These are phyloP conservation scores for Aspergillus brasiliensis DNA, from an alignment of 2,329 filamentous ascomycete genomes.

Conservation along the genomic window DNA sequence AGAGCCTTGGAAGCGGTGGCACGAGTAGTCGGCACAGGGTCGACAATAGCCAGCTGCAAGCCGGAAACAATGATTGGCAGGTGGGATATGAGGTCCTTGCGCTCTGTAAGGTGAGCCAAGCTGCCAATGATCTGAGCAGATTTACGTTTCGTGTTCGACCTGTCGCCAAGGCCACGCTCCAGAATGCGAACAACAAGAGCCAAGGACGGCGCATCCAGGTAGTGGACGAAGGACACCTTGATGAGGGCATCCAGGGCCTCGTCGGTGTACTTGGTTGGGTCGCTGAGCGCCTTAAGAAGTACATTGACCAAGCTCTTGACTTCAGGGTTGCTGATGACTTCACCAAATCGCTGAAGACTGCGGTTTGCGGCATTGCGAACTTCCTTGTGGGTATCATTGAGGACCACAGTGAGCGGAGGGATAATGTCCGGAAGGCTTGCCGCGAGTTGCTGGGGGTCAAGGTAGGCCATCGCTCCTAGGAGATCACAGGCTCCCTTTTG, in stretches of 20 bases:
- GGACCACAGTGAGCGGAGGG: slow-evolving; percentile 85
- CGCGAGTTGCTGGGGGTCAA: slow-evolving; percentile 92
- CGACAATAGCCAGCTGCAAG: slow-evolving; percentile 83
- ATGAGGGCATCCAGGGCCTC: slow-evolving; percentile 91
- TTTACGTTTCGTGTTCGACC: slow-evolving; percentile 94
- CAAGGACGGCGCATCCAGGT: slow-evolving; percentile 94
- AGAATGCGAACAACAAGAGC: slow-evolving; percentile 93
- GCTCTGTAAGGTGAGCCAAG: slow-evolving; percentile 92
- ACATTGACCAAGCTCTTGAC: slow-evolving; percentile 90
- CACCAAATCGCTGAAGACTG: slow-evolving; percentile 95
- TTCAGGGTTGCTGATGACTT: slow-evolving; percentile 97
- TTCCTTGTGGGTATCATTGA: slow-evolving; percentile 98
- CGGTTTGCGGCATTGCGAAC: slow-evolving; percentile 89
- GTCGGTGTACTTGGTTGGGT: slow-evolving; percentile 96
- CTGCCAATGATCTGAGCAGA: slow-evolving; percentile 97
- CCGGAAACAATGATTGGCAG: slow-evolving; percentile 90
- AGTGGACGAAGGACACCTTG: slow-evolving; percentile 98
- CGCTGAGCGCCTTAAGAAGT: slow-evolving; percentile 92
- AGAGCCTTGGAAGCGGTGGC: slow-evolving; percentile 95
- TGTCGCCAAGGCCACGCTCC: slow-evolving; percentile 85
- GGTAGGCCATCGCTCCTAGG: slow-evolving; percentile 95
- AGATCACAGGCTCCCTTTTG: slow-evolving; percentile 98
- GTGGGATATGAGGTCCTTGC: slow-evolving; percentile 89
- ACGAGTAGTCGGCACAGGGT: slow-evolving; percentile 93
- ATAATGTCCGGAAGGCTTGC: slow-evolving; percentile 94